Evolutionary conservation across 495 filamentous ascomycete species (phyloP), one percentile per base, ranked within the genome.

Genomic region (Platismatia glauca): DNA sequence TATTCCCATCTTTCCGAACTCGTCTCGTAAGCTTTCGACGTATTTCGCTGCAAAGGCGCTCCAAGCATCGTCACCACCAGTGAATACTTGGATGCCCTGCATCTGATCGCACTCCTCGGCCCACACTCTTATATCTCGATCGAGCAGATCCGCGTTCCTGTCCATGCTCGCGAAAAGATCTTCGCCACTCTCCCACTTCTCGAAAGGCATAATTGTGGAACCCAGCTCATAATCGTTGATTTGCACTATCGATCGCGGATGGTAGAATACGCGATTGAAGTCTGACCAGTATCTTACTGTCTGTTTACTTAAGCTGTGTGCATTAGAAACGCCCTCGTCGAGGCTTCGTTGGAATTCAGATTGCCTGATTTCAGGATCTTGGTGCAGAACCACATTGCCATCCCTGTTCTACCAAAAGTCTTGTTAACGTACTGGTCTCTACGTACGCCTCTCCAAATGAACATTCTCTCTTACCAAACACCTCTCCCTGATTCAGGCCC

Each of bases 281-380:
- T 98, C 94, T 18, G 91, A 95, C 92, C 95, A 98, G 76, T 90
- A 97, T 37, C 89, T 86, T 24, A 97, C 88, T 4, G 85, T 81
- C 37, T 82, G 77, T 0, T 87, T 79, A 4, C 79, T 87, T 20
- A 96, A 81, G 22, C 76, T 75, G 2, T 84, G 76, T 2, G 89
- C 85, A 4, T 77, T 67, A 7, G 73, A 65, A 52, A 84, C 72
- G 33, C 89, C 90, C 62, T 77, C 71, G 65, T 96, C 88, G 38
- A 98, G 84, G 62, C 82, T 86, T 64, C 78, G 79, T 69, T 92
- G 89, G 73, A 96, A 98, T 24, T 84, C 79, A 64, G 82, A 88
- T 55, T 81, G 81, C 41, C 78, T 74, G 66, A 97, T 89, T 20
- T 81, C 78, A 6, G 79, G 72, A 62, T 89, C 82, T 66, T 76